Evolutionary conservation across 1,139 yeast genomes (phyloP).

Genomic region (Kluyveromyces sp.): DNA sequence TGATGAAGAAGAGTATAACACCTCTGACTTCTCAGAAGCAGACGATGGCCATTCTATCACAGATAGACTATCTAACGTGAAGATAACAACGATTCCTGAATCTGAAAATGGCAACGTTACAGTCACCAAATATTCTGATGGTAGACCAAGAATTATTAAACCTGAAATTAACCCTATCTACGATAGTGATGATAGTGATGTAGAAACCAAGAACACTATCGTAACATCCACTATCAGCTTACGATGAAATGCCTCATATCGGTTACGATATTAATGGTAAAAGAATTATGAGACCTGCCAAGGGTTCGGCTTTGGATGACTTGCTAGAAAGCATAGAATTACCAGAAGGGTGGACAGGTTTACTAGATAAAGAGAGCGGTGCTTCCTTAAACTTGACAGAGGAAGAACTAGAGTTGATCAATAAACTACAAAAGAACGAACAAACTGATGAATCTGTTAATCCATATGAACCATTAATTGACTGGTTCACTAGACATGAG

Average conservation of each 20-base stretch:
- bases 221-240: slow-evolving; percentile 83
- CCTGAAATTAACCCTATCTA: slow-evolving; percentile 92
- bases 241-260: slow-evolving; percentile 94
- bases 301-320: slow-evolving; percentile 88
- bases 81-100: slow-evolving; percentile 42
- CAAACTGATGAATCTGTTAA: slow-evolving; percentile 71
- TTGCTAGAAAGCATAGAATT: slow-evolving; percentile 82
- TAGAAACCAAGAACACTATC: slow-evolving; percentile 76
- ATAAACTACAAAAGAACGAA: slow-evolving; percentile 79
- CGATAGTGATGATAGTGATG: slow-evolving; percentile 89
- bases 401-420: slow-evolving; percentile 84
- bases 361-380: slow-evolving; percentile 86
- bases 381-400: slow-evolving; percentile 73
- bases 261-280: slow-evolving; percentile 97
- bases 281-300: slow-evolving; percentile 97
- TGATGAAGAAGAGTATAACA: slow-evolving; percentile 28
- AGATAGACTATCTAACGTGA: slow-evolving; percentile 48
- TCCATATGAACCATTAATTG: slow-evolving; percentile 90
- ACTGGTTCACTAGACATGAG: slow-evolving; percentile 83
- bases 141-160: slow-evolving; percentile 61
- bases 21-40: slow-evolving; percentile 25
- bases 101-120: slow-evolving; percentile 32
- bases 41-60: slow-evolving; percentile 44
- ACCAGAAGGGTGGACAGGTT: slow-evolving; percentile 98
- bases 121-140: slow-evolving; percentile 65